A percentile compares a stretch with the other conserved stretches of the same genome.
Evolutionary conservation across 352 stramenopile genomes (phyloP).

Genomic region (Heterotrichella gracilis): DNA sequence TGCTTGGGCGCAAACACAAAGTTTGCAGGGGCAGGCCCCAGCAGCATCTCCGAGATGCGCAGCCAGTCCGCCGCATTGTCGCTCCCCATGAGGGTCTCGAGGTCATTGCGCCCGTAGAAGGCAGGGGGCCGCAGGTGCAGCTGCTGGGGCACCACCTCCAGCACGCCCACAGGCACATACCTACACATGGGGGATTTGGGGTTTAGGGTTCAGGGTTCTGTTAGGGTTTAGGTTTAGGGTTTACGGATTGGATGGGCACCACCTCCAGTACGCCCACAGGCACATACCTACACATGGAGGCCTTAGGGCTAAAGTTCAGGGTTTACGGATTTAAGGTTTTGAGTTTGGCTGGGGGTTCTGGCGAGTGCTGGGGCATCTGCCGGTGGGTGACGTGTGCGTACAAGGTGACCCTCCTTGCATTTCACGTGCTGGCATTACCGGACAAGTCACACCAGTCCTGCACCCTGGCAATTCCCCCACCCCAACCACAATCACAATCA

Average conservation of each 20-base stretch:
- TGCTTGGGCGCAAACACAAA: conserved; percentile 88
- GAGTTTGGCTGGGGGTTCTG: no score
- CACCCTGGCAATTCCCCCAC: no score
- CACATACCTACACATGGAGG: no score
- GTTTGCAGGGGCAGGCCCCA: conserved; percentile 55
- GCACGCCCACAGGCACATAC: conserved; percentile 81
- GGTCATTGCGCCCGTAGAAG: conserved; percentile 52
- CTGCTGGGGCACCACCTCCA: conserved; percentile 62
- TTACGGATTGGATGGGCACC: conserved; percentile 76
- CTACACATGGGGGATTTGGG: no score
- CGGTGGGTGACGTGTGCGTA: no score
- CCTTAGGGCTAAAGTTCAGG: conserved; percentile 80
- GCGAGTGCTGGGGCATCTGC: no score
- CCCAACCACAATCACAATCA: no score
- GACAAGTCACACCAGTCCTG: no score
- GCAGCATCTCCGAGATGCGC: conserved; percentile 90
- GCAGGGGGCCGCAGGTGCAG: conserved; percentile 75
- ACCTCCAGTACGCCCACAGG: conserved; percentile 71
- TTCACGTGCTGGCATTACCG: no score
- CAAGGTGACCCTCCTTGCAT: no score
- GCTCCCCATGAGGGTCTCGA: conserved; percentile 87
- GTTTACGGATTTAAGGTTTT: no score
- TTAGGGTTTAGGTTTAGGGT: conserved; percentile 47
- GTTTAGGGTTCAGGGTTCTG: conserved; percentile 77
- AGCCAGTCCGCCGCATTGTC: conserved; percentile 78